These are phyloP conservation scores for Truncatella angustata DNA, from an alignment of 2,329 filamentous ascomycete species.

Conservation along the genomic window DNA sequence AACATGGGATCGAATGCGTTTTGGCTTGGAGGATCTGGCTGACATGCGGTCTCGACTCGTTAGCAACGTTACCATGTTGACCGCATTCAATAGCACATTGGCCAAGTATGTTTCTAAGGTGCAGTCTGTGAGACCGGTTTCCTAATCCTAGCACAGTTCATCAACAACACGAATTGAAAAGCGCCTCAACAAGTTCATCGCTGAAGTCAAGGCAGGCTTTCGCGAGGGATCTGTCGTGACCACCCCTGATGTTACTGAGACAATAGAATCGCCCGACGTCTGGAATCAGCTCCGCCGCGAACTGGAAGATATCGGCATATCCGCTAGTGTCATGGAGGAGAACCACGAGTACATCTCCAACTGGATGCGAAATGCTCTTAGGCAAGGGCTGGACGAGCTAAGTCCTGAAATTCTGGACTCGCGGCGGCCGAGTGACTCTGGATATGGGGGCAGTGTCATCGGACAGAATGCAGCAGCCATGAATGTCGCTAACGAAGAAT, in stretches of 20 bases:
- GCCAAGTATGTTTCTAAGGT: constrained; percentile 17
- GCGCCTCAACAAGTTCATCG: constrained; percentile 22
- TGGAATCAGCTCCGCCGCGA: constrained; percentile 23
- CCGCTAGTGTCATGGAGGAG: constrained; percentile 19
- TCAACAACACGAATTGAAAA: constrained; percentile 23
- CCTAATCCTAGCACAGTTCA: constrained; percentile 17
- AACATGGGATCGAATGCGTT: constrained; percentile 27
- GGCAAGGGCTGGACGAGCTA: constrained; percentile 20
- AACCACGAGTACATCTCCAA: constrained; percentile 23
- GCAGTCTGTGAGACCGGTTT: not conserved
- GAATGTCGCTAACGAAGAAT: constrained; percentile 22
- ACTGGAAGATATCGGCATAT: constrained; percentile 26
- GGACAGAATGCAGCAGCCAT: constrained; percentile 16
- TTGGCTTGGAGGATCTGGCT: constrained; percentile 22
- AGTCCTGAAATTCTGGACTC: constrained; percentile 14
- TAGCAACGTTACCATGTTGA: constrained; percentile 21
- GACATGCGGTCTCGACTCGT: constrained; percentile 23
- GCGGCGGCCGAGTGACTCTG: constrained; percentile 17
- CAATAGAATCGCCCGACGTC: constrained; percentile 21
- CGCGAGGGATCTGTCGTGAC: constrained; percentile 24
- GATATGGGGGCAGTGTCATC: constrained; percentile 18
- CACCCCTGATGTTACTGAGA: constrained; percentile 16
- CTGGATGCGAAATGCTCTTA: constrained; percentile 22
- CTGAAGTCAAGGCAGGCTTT: constrained; percentile 22
- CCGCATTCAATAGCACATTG: constrained; percentile 22